Conservation (phyloP, 1,284 basidiomycete genomes). For the Rhodotorula sp. region DNA sequence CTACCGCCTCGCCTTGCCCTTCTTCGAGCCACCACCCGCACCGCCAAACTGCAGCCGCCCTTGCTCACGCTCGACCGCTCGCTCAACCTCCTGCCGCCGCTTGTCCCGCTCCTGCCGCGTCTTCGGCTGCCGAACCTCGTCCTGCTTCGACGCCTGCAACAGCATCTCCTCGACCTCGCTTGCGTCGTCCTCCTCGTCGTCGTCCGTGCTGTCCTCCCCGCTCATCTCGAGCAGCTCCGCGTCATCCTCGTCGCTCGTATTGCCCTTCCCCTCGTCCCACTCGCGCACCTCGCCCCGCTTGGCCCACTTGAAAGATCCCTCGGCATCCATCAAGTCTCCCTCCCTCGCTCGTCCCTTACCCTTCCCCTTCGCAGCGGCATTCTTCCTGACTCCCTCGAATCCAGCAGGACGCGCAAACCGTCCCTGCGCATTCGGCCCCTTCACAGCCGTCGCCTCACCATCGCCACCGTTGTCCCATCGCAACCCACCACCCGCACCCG, state of each 20-base stretch:
- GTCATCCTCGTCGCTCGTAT: neutral
- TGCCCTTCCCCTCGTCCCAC: constrained; percentile 28
- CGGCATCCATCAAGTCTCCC: constrained; percentile 3
- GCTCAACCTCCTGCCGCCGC: neutral
- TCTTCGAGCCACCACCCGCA: neutral
- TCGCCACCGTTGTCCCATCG: constrained; percentile 4
- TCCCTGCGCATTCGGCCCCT: neutral
- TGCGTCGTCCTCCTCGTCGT: neutral
- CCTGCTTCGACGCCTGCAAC: neutral
- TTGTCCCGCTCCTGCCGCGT: no score
- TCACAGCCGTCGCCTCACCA: neutral
- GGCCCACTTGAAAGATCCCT: constrained; percentile 8
- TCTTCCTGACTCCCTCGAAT: constrained; percentile 34
- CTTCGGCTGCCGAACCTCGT: neutral
- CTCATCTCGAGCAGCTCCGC: neutral
- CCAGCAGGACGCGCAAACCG: constrained; percentile 20
- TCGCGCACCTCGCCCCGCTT: constrained; percentile 16
- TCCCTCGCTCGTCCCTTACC: constrained; percentile 1
- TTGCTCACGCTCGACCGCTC: neutral
- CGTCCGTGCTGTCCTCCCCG: neutral
- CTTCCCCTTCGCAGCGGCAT: constrained; percentile 6
- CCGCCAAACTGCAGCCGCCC: neutral
- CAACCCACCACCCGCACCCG: neutral
- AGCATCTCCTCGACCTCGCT: constrained; percentile 11
- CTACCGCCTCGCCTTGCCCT: neutral